A percentile compares a stretch with the other conserved stretches of the same genome.
Evolutionary conservation across 257 asterid genomes (phyloP).

Genomic region (Cinchona pubescens): DNA sequence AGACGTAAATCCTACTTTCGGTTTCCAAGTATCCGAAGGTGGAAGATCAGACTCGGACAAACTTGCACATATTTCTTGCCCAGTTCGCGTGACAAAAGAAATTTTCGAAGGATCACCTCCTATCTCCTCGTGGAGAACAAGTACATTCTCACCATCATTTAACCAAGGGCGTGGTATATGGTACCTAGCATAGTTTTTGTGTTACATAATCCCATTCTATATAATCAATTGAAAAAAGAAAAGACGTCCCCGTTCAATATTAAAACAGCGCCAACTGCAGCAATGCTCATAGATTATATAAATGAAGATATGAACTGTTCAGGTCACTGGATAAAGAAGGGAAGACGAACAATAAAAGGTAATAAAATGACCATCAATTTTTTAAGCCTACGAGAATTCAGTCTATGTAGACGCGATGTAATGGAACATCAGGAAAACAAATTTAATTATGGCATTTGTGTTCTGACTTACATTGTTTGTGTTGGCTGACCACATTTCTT

Average conservation of each 20-base stretch:
- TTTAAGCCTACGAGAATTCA: background rate
- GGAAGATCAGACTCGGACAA: slow-evolving; percentile 58
- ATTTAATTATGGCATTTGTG: background rate
- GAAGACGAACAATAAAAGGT: too few species aligned
- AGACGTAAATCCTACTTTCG: slow-evolving; percentile 34
- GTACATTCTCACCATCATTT: slow-evolving; percentile 51
- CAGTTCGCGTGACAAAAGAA: slow-evolving; percentile 35
- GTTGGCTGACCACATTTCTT: slow-evolving; percentile 82
- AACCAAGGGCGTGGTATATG: slow-evolving; percentile 74
- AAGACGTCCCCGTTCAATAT: too few species aligned
- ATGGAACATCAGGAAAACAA: background rate
- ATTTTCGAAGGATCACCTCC: slow-evolving; percentile 67
- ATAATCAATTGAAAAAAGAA: background rate
- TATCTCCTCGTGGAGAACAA: slow-evolving; percentile 70
- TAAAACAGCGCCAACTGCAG: background rate
- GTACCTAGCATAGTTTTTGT: slow-evolving; percentile 37
- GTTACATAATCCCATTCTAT: background rate
- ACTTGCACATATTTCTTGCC: slow-evolving; percentile 48
- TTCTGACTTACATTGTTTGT: slow-evolving; percentile 53
- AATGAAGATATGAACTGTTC: too few species aligned
- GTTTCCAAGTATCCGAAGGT: slow-evolving; percentile 59
- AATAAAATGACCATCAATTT: too few species aligned
- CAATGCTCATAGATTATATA: background rate
- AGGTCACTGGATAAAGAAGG: too few species aligned
- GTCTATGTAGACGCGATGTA: background rate